Evolutionary conservation across 495 filamentous ascomycete genomes (phyloP), one percentile per base, ranked within the genome.

Genomic region (Hypoxylon fuscum): DNA sequence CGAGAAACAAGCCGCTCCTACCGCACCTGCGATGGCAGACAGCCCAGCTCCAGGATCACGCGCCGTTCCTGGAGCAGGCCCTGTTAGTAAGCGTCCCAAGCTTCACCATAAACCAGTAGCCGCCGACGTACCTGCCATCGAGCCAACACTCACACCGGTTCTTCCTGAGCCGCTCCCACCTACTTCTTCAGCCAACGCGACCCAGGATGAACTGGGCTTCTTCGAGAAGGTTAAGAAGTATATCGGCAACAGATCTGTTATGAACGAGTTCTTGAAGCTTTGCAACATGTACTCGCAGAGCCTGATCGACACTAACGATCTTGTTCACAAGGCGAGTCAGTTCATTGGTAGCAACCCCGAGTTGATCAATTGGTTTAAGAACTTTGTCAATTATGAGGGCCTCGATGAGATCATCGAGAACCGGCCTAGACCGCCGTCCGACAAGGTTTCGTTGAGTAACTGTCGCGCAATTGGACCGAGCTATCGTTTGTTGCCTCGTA

Each of bases 171-270:
- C 96, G 0, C 78, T 98, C 15, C 85, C 88, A 9, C 92, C 94
- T 1, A 86, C 85, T 0, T 85, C 86, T 0, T 83, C 86, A 17
- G 82, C 88, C 17, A 76, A 77, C 27, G 82, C 87, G 6, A 80
- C 78, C 1, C 75, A 77, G 25, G 96, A 98, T 38, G 93, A 97
- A 64, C 78, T 97, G 23, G 86, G 88, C 1, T 97, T 97, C 74
- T 99, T 99, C 58, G 96, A 99, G 43, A 87, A 92, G 11, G 92
- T 95, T 42, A 97, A 96, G 83, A 99, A 99, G 74, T 93, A 88
- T 73, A 90, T 99, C 58, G 86, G 86, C 34, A 98, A 98, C 71
- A 91, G 96, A 69, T 88, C 89, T 51, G 89, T 87, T 10, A 95
- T 92, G 79, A 92, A 88, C 61, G 96, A 99, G 68, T 98, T 98